Conservation (phyloP, 2,329 filamentous ascomycete genomes). For the Calonectria ilicicola region DNA sequence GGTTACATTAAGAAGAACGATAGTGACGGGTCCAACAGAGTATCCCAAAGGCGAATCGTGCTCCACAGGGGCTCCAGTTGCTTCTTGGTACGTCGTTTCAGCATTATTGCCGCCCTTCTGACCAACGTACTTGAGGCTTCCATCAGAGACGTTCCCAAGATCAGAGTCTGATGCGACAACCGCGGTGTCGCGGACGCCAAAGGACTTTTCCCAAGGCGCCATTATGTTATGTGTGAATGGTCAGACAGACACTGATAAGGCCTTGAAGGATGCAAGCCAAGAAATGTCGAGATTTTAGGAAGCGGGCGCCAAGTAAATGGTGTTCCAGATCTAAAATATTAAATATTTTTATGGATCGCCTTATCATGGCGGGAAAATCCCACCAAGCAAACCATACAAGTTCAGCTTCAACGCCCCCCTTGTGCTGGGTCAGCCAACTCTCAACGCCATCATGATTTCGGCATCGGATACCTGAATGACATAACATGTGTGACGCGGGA, state of each 20-base stretch:
- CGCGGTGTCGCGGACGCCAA: background rate
- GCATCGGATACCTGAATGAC: slow-evolving; percentile 6
- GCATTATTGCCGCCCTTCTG: slow-evolving; percentile 19
- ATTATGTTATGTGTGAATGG: background rate
- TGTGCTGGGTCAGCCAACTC: background rate
- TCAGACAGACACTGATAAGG: background rate
- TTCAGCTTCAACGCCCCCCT: background rate
- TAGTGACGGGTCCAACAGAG: slow-evolving; percentile 13
- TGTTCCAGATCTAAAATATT: background rate
- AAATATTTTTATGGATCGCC: background rate
- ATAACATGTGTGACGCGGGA: slow-evolving; percentile 13
- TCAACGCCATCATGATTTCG: background rate
- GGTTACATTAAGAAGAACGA: slow-evolving; percentile 13
- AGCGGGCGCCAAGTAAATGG: background rate
- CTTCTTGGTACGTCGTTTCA: slow-evolving; percentile 16
- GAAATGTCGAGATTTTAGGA: background rate
- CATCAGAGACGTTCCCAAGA: slow-evolving; percentile 12
- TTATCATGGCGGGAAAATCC: background rate
- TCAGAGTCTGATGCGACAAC: background rate
- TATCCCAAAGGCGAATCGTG: slow-evolving; percentile 15
- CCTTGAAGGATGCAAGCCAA: background rate
- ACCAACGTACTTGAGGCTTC: slow-evolving; percentile 16
- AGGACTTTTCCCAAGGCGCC: slow-evolving; percentile 13
- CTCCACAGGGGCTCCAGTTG: slow-evolving; percentile 15
- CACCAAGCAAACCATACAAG: background rate